Conservation (phyloP, 306 rosid genomes). For the Gillenia trifoliata region DNA sequence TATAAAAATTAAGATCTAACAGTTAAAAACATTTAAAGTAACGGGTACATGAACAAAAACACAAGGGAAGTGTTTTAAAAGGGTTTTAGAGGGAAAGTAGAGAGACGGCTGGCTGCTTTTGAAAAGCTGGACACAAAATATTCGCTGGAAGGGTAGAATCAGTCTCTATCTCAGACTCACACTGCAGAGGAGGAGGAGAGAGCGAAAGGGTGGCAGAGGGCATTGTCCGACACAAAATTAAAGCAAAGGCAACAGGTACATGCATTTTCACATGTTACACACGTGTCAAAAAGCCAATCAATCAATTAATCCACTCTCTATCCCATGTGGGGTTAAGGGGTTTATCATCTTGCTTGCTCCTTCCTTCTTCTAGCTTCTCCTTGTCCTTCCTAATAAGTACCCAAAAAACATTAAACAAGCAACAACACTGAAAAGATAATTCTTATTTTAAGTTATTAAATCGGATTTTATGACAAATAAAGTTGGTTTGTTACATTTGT, state of each 20-base stretch:
- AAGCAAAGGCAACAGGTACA: conserved; percentile 15
- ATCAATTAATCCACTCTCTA: conserved; percentile 16
- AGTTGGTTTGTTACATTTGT: too few relatives aligned
- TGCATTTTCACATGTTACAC: conserved; percentile 41
- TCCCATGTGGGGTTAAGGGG: conserved; percentile 39
- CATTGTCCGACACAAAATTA: conserved; percentile 25
- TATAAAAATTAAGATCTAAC: too few relatives aligned
- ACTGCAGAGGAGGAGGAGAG: neutral
- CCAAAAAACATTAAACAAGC: neutral
- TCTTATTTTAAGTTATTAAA: too few relatives aligned
- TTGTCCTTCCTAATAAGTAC: neutral
- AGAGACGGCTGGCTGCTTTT: neutral
- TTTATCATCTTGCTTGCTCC: conserved; percentile 22
- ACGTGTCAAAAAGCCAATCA: conserved; percentile 40
- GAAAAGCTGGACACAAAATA: neutral
- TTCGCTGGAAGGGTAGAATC: neutral
- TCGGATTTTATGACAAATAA: too few relatives aligned
- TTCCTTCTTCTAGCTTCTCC: neutral
- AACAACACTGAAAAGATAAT: too few relatives aligned
- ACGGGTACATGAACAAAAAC: neutral
- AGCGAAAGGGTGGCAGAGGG: conserved; percentile 23
- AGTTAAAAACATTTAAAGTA: too few relatives aligned
- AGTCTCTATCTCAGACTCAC: neutral
- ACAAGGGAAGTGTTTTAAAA: neutral
- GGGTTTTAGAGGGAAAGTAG: neutral